Base-by-base conservation (phyloP, 2,329 filamentous ascomycete species). In the Phialophora expanda region DNA sequence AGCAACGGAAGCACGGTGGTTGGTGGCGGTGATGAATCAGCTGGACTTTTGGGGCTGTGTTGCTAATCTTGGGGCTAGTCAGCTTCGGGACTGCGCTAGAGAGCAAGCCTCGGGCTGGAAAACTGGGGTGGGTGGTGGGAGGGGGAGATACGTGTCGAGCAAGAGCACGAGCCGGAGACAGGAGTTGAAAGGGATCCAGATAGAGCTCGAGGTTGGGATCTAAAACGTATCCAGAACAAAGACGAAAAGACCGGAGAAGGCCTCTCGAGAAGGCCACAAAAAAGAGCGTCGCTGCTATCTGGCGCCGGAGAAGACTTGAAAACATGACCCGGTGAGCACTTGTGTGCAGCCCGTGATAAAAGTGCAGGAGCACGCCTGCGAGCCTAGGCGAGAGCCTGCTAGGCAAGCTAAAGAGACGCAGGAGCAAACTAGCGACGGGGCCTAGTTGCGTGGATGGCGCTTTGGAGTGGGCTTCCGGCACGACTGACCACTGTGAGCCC, bases 11-110 rank as follows among this genome's bases (percentile, higher is more conserved):
- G 28, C 28, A 53, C 48, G 41, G 30, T 56, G 56, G 54, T 51
- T 61, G 63, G 55, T 55, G 58, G 66, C 54, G 28, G 53, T 65
- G 62, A 65, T 68, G 62, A 65, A 44, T 67, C 65, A 67, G 65
- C 65, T 44, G 32, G 48, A 17, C 44, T 34, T 50, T 50, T 58
- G 50, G 61, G 48, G 48, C 46, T 32, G 54, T 57, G 51, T 58
- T 65, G 62, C 62, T 67, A 67, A 59, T 65, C 54, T 48, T 28
- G 50, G 58, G 56, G 60, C 64, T 66, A 66, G 38, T 28, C 22
- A 38, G 46, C 46, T 34, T 24, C n/a, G 50, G 50, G 60, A 26
- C 3, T 48, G 60, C 64, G 57, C 61, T 61, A 62, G 51, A 58
- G 53, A 61, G 56, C 63, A 51, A 53, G 58, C 28, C 53, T 34